Conservation (phyloP, 331 rosid genomes). For the Quercus phellos region DNA sequence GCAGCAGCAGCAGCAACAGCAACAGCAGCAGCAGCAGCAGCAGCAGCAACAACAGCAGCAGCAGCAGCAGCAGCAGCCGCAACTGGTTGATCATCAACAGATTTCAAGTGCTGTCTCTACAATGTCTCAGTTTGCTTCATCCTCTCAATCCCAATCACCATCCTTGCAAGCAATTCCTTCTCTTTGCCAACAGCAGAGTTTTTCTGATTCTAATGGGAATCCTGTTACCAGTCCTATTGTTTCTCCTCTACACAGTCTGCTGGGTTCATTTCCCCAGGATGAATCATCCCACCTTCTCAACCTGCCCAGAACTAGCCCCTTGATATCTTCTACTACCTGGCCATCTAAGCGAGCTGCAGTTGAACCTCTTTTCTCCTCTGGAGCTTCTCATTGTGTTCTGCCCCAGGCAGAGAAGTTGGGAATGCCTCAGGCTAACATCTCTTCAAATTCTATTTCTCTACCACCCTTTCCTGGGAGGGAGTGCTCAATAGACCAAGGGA, state of each 20-base stretch:
- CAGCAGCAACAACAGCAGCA: constrained; percentile 6
- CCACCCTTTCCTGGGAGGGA: constrained; percentile 98
- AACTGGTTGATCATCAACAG: constrained; percentile 59
- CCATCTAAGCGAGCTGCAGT: constrained; percentile 79
- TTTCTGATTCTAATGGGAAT: constrained; percentile 69
- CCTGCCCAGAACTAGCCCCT: constrained; percentile 42
- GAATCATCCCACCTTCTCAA: constrained; percentile 67
- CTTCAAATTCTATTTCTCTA: constrained; percentile 57
- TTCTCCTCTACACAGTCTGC: constrained; percentile 72
- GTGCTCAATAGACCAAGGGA: constrained; percentile 70
- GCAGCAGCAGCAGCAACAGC: constrained; percentile 28
- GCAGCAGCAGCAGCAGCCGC: constrained; percentile 46
- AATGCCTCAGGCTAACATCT: constrained; percentile 43
- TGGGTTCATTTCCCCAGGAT: constrained; percentile 73
- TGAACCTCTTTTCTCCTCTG: constrained; percentile 73
- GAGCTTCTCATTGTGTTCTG: constrained; percentile 56
- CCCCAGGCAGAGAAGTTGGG: constrained; percentile 76
- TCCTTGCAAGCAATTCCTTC: constrained; percentile 61
- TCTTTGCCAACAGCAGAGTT: constrained; percentile 66
- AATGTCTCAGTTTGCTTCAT: constrained; percentile 68
- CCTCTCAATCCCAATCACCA: constrained; percentile 60
- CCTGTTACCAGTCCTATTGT: constrained; percentile 49
- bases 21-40: constrained; percentile 21
- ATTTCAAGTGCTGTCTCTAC: constrained; percentile 51
- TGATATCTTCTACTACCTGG: constrained; percentile 61